Conservation (phyloP, 2,329 filamentous ascomycete genomes). For the Paraphaeosphaeria minitans region DNA sequence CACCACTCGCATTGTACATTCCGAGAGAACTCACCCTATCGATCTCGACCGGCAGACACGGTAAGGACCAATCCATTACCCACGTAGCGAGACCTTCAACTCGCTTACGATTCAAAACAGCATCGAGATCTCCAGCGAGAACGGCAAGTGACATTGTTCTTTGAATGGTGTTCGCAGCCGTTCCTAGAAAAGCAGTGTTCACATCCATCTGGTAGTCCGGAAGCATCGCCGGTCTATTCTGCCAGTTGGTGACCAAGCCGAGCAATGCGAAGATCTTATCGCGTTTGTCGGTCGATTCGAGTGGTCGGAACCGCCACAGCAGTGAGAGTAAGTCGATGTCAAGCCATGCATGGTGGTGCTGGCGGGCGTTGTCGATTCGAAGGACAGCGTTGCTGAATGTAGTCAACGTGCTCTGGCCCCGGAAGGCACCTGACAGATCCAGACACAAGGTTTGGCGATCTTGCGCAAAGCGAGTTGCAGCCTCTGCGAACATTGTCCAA, state of each 20-base stretch:
- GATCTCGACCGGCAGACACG: slow-evolving; percentile 21
- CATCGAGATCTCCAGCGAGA: slow-evolving; percentile 24
- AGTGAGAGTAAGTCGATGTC: slow-evolving; percentile 17
- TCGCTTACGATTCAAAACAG: slow-evolving; percentile 20
- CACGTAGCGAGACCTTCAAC: slow-evolving; percentile 22
- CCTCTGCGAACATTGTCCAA: slow-evolving; percentile 27
- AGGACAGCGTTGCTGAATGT: slow-evolving; percentile 23
- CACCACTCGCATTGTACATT: slow-evolving; percentile 21
- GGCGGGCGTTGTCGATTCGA: slow-evolving; percentile 22
- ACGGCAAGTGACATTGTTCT: slow-evolving; percentile 17
- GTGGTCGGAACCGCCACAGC: slow-evolving; percentile 25
- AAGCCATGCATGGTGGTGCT: slow-evolving; percentile 9
- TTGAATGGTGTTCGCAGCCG: slow-evolving; percentile 15
- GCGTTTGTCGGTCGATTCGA: slow-evolving; percentile 25
- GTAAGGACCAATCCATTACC: slow-evolving; percentile 30
- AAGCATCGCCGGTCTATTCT: slow-evolving; percentile 13
- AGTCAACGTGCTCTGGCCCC: slow-evolving; percentile 18
- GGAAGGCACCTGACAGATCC: slow-evolving; percentile 15
- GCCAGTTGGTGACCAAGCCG: slow-evolving; percentile 24
- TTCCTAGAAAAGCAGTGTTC: slow-evolving; percentile 13
- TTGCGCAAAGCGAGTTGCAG: slow-evolving; percentile 19
- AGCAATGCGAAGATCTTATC: slow-evolving; percentile 28
- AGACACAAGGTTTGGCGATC: slow-evolving; percentile 20
- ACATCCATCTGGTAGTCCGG: slow-evolving; percentile 18
- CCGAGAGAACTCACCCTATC: slow-evolving; percentile 21